Base-by-base conservation (phyloP, 257 asterid genomes). In the Jacaranda mimosifolia region DNA sequence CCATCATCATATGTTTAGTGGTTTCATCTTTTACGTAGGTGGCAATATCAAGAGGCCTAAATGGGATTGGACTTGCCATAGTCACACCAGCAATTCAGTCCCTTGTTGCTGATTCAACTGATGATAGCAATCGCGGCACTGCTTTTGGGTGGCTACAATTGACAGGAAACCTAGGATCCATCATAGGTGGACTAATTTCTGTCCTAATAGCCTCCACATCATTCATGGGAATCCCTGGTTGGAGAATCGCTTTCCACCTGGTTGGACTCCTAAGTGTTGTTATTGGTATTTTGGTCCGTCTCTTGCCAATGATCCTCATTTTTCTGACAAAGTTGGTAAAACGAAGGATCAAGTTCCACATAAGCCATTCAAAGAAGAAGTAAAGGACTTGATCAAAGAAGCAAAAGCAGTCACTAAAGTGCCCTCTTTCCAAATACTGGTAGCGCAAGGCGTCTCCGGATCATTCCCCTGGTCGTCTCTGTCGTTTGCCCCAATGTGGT, bases 11-110 rank as follows among this genome's bases (percentile, higher is more conserved):
- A 52, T 40, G 19, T 52, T 56, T 77, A 49, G 71, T 56, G 51
- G 63, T 66, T 68, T 76, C 52, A 15, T 82, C 66, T n/a, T 66
- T 78, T 75, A 43, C 59, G 26, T 70, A 93, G 98, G 89, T 92
- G 52, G 99, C 99, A 35, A 87, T 95, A 63, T 95, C 97, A 6
- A 84, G 99, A 86, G 99, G 96, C 36, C 78, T 95, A 12, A 95
- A 95, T 15, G 99, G 99, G 45, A 85, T 95, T 5, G 98, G 97
- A n/a, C 97, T 95, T 19, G 98, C 97, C 56, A 83, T 95, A 8
- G 97, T 93, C 21, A 84, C 88, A 3, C 99, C 99, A 7, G 97
- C 98, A 18, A 87, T 95, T 60, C 92, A 85, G 65, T 91, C 99
- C 51, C 91, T 95, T 3, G 96, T 95, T 9, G 99, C 99, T 0